These are phyloP conservation scores for Tetraselmis striata DNA, from an alignment of 139 green algal species.

Conservation along the genomic window DNA sequence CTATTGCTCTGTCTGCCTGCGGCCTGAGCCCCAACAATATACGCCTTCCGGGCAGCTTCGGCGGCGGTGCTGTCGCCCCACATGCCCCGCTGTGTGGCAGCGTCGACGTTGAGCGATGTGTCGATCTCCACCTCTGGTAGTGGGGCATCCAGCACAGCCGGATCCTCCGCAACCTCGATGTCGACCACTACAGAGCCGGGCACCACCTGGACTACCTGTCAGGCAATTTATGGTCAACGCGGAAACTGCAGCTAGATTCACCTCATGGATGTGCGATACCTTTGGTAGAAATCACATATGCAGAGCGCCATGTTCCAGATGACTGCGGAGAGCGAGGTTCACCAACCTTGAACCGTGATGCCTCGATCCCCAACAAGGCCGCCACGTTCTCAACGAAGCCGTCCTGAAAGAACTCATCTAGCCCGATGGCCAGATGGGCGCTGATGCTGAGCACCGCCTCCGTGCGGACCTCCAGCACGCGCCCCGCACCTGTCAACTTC, in stretches of 20 bases:
- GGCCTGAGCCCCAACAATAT: too few relatives aligned
- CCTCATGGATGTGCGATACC: too few relatives aligned
- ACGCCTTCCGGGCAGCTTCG: neutral
- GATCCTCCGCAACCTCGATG: conserved; percentile 1
- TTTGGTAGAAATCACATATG: too few relatives aligned
- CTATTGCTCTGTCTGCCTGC: too few relatives aligned
- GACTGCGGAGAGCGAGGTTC: neutral
- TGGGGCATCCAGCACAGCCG: neutral
- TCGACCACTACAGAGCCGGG: conserved; percentile 2
- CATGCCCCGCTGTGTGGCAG: neutral
- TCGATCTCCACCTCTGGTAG: neutral
- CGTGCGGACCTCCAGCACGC: conserved; percentile 10
- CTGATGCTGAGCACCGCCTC: conserved; percentile 9
- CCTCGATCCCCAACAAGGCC: conserved; percentile 12
- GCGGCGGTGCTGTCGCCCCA: too few relatives aligned
- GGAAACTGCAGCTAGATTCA: too few relatives aligned
- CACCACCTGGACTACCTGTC: neutral
- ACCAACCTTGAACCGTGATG: conserved; percentile 7
- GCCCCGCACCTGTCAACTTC: conserved; percentile 3
- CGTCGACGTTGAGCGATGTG: neutral
- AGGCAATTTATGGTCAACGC: neutral
- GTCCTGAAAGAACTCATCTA: conserved; percentile 18
- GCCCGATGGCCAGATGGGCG: conserved; percentile 1
- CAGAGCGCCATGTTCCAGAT: too few relatives aligned
- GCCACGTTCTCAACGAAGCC: conserved; percentile 13